Evolutionary conservation across 2,329 filamentous ascomycete genomes (phyloP).

Genomic region (Helminthosporium solani): DNA sequence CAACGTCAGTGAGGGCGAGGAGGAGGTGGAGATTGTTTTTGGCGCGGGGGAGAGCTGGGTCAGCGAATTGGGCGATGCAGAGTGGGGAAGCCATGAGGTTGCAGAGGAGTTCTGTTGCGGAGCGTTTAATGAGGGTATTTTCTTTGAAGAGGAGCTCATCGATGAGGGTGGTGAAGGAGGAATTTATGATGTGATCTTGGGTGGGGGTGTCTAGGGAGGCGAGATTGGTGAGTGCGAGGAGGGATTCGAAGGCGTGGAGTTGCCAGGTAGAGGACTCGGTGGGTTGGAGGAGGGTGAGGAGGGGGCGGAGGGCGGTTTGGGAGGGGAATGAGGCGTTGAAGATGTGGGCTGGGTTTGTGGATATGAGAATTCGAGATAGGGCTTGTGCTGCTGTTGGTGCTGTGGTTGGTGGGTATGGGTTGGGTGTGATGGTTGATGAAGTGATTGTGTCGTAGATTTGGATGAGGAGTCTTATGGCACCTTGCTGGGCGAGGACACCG

Average conservation of each 20-base stretch:
- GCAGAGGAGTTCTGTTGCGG: slow-evolving; percentile 84
- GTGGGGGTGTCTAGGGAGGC: slow-evolving; percentile 70
- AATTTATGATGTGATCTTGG: slow-evolving; percentile 68
- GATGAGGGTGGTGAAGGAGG: slow-evolving; percentile 67
- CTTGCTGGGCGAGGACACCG: slow-evolving; percentile 84
- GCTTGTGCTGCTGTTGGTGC: slow-evolving; percentile 70
- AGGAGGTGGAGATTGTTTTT: slow-evolving; percentile 77
- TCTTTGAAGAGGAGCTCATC: slow-evolving; percentile 81
- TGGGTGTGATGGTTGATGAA: slow-evolving; percentile 39
- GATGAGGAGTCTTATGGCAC: slow-evolving; percentile 83
- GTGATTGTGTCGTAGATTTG: slow-evolving; percentile 64
- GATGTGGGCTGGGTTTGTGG: slow-evolving; percentile 78
- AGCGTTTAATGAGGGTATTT: slow-evolving; percentile 75
- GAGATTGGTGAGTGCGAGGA: slow-evolving; percentile 92
- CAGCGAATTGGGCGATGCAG: slow-evolving; percentile 68
- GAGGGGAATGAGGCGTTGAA: slow-evolving; percentile 76
- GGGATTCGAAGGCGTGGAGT: slow-evolving; percentile 82
- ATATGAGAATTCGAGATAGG: slow-evolving; percentile 81
- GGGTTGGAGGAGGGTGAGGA: slow-evolving; percentile 70
- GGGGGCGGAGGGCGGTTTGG: slow-evolving; percentile 77
- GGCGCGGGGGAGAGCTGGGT: slow-evolving; percentile 62
- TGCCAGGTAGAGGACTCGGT: slow-evolving; percentile 64
- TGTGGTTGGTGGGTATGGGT: slow-evolving; percentile 26
- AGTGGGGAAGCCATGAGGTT: slow-evolving; percentile 75
- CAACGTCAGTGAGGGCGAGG: slow-evolving; percentile 81